A percentile compares a stretch with the other conserved stretches of the same genome.
phyloP scores from a whole-genome alignment of 2,329 filamentous ascomycete genomes.

The Sclerotinia trifoliorum region DNA sequence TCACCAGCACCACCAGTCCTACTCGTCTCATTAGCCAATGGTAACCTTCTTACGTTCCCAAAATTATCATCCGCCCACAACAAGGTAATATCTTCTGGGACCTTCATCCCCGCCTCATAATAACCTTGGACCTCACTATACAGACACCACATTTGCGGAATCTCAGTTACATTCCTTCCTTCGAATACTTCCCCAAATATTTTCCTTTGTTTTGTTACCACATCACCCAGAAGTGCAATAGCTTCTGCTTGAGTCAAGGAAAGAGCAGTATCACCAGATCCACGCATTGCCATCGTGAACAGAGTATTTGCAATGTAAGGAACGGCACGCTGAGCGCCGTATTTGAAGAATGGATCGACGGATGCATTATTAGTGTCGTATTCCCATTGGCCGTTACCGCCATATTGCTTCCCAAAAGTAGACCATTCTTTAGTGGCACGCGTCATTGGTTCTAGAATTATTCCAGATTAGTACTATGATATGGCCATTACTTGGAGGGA shows the following conservation, averaged over 20 bases:
- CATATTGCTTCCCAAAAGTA: conserved; percentile 41
- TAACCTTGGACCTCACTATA: conserved; percentile 75
- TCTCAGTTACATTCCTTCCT: conserved; percentile 44
- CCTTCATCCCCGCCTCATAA: conserved; percentile 60
- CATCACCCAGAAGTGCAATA: conserved; percentile 57
- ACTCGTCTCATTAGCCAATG: conserved; percentile 57
- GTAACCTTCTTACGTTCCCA: conserved; percentile 63
- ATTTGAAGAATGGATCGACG: conserved; percentile 66
- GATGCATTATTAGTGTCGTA: conserved; percentile 69
- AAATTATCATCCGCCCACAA: conserved; percentile 71
- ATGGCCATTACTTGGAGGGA: neutral
- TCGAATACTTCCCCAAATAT: conserved; percentile 58
- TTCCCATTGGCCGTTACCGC: conserved; percentile 59
- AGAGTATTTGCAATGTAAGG: conserved; percentile 63
- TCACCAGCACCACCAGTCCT: conserved; percentile 59
- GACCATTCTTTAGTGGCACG: conserved; percentile 57
- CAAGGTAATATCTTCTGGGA: conserved; percentile 66
- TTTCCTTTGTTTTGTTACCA: conserved; percentile 59
- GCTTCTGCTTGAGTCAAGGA: conserved; percentile 53
- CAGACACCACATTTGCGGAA: conserved; percentile 69
- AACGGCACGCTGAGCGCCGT: conserved; percentile 63
- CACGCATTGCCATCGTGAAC: conserved; percentile 70
- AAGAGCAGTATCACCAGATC: conserved; percentile 63
- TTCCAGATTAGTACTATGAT: neutral
- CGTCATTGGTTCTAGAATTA: conserved; percentile 63